Base-by-base conservation (phyloP, 1,139 yeast genomes). In the Yamadazyma mexicana region DNA sequence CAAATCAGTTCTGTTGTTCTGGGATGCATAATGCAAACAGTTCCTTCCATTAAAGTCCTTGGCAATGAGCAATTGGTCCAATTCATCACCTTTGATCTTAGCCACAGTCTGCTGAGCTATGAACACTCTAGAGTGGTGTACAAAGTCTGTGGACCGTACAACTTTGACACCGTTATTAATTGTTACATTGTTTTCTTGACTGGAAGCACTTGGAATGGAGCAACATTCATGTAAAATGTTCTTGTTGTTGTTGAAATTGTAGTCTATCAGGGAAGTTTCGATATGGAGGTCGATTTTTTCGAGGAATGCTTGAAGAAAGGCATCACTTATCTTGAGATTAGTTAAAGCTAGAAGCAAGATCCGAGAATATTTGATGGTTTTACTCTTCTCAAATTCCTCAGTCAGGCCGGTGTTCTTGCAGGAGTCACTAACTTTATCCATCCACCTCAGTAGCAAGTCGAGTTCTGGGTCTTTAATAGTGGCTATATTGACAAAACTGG, bases 21-120 rank as follows among this genome's bases (percentile, higher is more conserved):
- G 89, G 5, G 95, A 78, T 1, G 96, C 95, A 58, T 91, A 88
- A 60, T 92, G 98, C 11, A 92, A 64, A 29, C 98, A 91, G 2
- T 84, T 82, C 50, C 94, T 75, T 4, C 95, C 96, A 50, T 86
- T 83, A 32, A 75, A 73, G 54, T 85, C 94, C 42, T 65, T 69
- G 17, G 70, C 60, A 5, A 70, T 61, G 7, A 72, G 56, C 8
- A 71, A 47, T 4, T 54, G 51, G 7, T 48, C 41, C 5, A 60
- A 47, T 1, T 56, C 52, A 2, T 49, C 51, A 3, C 46, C 42
- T 0, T 59, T 36, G 9, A 62, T 45, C 23, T 53, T 53, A 2
- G 60, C 52, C 54, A 69, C 50, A 22, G 68, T 58, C 41, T 63
- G 59, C 39, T 66, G 52, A 2, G 71, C 65, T 17, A 72, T 61